These are phyloP conservation scores for Elongisporangium undulatum DNA, from an alignment of 352 stramenopile species.

Conservation along the genomic window DNA sequence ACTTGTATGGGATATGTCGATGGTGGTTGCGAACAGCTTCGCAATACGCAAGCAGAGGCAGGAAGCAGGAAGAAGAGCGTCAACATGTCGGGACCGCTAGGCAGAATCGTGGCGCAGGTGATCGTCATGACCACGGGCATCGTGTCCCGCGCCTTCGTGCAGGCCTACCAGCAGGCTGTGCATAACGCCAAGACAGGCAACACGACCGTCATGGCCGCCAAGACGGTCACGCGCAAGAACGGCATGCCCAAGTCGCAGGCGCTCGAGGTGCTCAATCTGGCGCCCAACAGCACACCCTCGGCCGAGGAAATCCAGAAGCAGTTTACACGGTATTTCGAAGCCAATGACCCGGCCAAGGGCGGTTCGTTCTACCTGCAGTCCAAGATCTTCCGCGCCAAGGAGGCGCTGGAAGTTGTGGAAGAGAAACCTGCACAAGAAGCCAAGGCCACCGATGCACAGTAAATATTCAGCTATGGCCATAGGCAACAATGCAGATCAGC, in stretches of 20 bases:
- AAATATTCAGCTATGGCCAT: not conserved
- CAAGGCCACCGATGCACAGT: not conserved
- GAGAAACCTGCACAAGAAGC: constrained; percentile 8
- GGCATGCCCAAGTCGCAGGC: constrained; percentile 71
- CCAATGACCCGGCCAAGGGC: constrained; percentile 87
- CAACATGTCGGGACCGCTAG: constrained; percentile 76
- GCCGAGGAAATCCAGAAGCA: constrained; percentile 76
- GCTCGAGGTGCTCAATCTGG: constrained; percentile 83
- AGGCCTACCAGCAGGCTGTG: constrained; percentile 86
- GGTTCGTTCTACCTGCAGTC: constrained; percentile 92
- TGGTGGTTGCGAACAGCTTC: constrained; percentile 2
- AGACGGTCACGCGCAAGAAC: constrained; percentile 69
- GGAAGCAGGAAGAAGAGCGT: constrained; percentile 6
- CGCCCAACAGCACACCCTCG: constrained; percentile 36
- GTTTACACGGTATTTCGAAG: constrained; percentile 85
- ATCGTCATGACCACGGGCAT: constrained; percentile 80
- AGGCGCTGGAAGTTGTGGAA: constrained; percentile 59
- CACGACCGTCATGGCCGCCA: constrained; percentile 55
- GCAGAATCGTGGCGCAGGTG: constrained; percentile 79
- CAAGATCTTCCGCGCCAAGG: constrained; percentile 90
- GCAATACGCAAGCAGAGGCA: constrained; percentile 1
- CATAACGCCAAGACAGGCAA: constrained; percentile 83
- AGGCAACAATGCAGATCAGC: not conserved
- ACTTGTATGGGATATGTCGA: not conserved
- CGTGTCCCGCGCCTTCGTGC: constrained; percentile 84